Conservation (phyloP, 495 filamentous ascomycete genomes). For the Penicillium turbatum region DNA sequence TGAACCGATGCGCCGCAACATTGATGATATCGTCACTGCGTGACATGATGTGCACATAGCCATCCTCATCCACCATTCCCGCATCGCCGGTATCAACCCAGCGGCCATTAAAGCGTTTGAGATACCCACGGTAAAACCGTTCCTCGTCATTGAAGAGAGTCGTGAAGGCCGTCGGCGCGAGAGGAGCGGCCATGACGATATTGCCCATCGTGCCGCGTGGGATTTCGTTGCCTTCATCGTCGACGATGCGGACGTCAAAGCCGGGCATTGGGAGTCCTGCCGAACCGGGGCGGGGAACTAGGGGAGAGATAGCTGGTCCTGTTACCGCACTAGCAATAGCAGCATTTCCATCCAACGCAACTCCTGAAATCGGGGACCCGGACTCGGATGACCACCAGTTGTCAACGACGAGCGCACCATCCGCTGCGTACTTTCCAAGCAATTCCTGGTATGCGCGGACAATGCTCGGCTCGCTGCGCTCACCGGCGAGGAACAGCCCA, state of each 20-base stretch:
- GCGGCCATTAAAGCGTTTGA: constrained; percentile 70
- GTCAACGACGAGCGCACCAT: constrained; percentile 69
- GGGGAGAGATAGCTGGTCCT: constrained; percentile 20
- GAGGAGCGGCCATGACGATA: constrained; percentile 75
- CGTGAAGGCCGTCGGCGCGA: constrained; percentile 81
- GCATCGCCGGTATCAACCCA: constrained; percentile 92
- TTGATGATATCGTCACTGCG: constrained; percentile 92
- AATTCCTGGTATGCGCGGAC: constrained; percentile 73
- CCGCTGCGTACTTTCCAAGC: constrained; percentile 57
- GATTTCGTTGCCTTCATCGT: constrained; percentile 71
- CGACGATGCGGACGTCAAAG: constrained; percentile 78
- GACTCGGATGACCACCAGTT: constrained; percentile 98
- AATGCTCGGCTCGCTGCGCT: constrained; percentile 84
- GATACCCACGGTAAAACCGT: constrained; percentile 74
- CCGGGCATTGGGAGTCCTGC: constrained; percentile 89
- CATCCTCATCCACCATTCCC: constrained; percentile 75
- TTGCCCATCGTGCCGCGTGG: constrained; percentile 75
- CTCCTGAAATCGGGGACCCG: constrained; percentile 81
- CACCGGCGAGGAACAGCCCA: constrained; percentile 82
- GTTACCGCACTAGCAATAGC: constrained; percentile 10
- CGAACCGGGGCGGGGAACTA: constrained; percentile 71
- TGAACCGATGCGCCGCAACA: constrained; percentile 88
- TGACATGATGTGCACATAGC: constrained; percentile 83
- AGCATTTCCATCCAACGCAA: constrained; percentile 53
- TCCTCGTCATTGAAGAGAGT: constrained; percentile 81